Base-by-base conservation (phyloP, 805 yeast species). In the Komagataella ulmi region DNA sequence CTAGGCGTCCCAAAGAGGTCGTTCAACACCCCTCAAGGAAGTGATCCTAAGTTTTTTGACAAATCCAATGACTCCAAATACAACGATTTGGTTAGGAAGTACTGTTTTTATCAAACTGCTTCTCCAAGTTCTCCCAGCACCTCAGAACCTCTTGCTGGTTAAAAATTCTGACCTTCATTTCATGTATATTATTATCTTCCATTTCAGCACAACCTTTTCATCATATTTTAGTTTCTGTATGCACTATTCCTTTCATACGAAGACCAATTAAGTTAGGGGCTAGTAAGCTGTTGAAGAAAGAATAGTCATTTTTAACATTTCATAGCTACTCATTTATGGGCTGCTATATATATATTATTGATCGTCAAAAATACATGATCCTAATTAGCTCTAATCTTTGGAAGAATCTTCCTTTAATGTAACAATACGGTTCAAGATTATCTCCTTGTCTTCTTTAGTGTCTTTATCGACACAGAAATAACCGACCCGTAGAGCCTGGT, bases 401-500 rank as follows among this genome's bases (percentile, higher is more conserved):
- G 77, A 68, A 24, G 80, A 68, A 57, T 88, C 96, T 61, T 86
- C 95, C 73, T 91, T 93, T 69, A 93, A 78, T 12, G 96, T 84
- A 46, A 93, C 99, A 61, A 91, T 88, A 66, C 97, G 80, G 71
- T 93, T 93, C 64, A 93, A 73, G 40, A 93, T 76, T 56, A 90
- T 69, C 54, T 71, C 74, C 24, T 78, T 83, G 17, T 70, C 74
- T 14, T 17, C 24, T 7, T 74, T 69, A 52, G 87, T 70, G 56
- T 91, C 97, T 58, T 76, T 79, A 65, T 93, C 99, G 65, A 88
- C 66, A 62, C 96, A 83, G 79, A 89, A 93, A 69, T 93, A 93
- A 30, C 99, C 99, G 48, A 88, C 91, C 71, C 99, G 81, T 68
- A 93, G 78, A 30, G 96, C 99, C 73, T 93, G 99, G 88, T 93